Conservation (phyloP, 495 filamentous ascomycete genomes). For the Hypoxylon cercidicola region DNA sequence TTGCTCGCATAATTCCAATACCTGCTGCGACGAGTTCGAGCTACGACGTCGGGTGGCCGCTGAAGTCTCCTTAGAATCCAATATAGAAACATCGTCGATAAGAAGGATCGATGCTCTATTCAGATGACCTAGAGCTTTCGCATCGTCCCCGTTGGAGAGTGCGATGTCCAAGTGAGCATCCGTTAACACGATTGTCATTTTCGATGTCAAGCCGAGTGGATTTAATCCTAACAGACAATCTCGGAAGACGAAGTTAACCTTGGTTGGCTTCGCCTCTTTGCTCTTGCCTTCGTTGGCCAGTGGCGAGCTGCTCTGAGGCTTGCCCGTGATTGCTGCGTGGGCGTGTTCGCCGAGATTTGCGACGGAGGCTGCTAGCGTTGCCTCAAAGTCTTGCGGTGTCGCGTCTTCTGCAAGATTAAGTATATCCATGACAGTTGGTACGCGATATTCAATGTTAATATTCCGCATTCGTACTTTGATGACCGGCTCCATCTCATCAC, state of each 20-base stretch:
- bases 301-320: constrained; percentile 23
- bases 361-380: constrained; percentile 81
- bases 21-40: constrained; percentile 66
- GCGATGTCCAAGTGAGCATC: constrained; percentile 73
- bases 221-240: constrained; percentile 90
- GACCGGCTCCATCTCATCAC: constrained; percentile 92
- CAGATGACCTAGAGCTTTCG: constrained; percentile 71
- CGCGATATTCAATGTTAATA: constrained; percentile 82
- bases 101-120: constrained; percentile 84
- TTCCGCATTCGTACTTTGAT: constrained; percentile 87
- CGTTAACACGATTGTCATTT: constrained; percentile 79
- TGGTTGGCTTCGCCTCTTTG: constrained; percentile 58
- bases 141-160: constrained; percentile 68
- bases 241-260: constrained; percentile 75
- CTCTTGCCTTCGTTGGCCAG: constrained; percentile 37
- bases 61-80: constrained; percentile 59
- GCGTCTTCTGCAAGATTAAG: constrained; percentile 73
- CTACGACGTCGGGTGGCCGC: constrained; percentile 54
- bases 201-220: constrained; percentile 77
- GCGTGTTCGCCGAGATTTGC: constrained; percentile 75
- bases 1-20: constrained; percentile 69
- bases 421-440: constrained; percentile 81
- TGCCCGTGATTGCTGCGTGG: constrained; percentile 54
- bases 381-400: constrained; percentile 77
- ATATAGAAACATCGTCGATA: constrained; percentile 76